Evolutionary conservation across 495 filamentous ascomycete species (phyloP), one percentile per base, ranked within the genome.

Genomic region (Trichoderma reesei): DNA sequence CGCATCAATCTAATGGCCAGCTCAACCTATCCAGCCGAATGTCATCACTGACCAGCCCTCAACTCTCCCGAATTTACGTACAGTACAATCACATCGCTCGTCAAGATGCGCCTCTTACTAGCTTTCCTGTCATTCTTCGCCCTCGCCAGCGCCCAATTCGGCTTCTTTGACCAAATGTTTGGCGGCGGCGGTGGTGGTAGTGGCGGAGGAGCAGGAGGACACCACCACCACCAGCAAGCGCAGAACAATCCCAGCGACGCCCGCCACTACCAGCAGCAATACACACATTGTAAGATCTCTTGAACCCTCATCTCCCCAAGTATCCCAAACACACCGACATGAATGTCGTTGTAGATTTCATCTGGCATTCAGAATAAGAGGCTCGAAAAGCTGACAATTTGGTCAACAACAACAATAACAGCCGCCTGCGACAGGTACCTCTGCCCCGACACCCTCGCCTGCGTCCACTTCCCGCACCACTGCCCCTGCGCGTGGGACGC

Each of bases 401-500:
- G 26, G 26, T 26, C 26, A 26, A 26, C 26, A 26, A 26, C 26
- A 26, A 39, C 16, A 5, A 5, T 0, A 67, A 70, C 46, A 63
- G 85, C 88, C 9, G 85, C 83, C 71, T 97, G 92, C 78, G 83
- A 87, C 65, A 90, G 91, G 69, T 97, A 96, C 72, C 85, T 96
- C n/a, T 96, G 92, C 71, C 92, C 92, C 0, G 88, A 85, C 61
- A 96, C 91, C 4, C 83, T 96, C 33, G 87, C 90, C 6, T 97
- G 92, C 78, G 92, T 97, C 2, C 86, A 90, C 71, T 90, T 95
- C 80, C 91, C 92, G 8, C 91, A 96, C 74, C 92, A 97, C 75
- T 97, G 92, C 72, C 92, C 92, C 7, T 97, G 92, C 74, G 79
- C 90, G 3, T 92, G 89, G 77, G 87, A 90, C 7, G 76, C 78